Conservation (phyloP, 768 basidiomycete genomes). For the Kwoniella shandongensis region DNA sequence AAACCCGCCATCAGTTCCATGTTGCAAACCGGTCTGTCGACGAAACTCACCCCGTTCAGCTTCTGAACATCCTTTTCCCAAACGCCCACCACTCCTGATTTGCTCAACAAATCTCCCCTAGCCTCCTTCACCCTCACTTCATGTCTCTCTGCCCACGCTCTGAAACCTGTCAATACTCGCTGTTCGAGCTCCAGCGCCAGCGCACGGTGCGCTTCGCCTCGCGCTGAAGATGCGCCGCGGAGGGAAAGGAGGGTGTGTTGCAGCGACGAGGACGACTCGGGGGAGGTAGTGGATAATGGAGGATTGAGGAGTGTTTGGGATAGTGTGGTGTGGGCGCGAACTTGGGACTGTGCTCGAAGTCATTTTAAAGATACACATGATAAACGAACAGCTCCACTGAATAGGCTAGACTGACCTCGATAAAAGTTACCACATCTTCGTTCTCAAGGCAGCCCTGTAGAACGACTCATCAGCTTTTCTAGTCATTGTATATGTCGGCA, state of each 20-base stretch:
- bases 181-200: conserved; percentile 73
- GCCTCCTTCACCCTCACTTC: conserved; percentile 67
- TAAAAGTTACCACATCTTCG: conserved; percentile 76
- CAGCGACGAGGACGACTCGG: conserved; percentile 25
- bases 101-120: conserved; percentile 65
- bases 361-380: no score
- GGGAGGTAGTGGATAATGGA: conserved; percentile 57
- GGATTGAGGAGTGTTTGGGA: conserved; percentile 59
- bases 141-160: conserved; percentile 73
- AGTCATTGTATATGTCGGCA: conserved; percentile 10
- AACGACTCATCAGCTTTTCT: background rate
- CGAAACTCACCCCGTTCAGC: conserved; percentile 28
- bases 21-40: background rate
- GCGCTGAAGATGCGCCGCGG: conserved; percentile 50
- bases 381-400: background rate
- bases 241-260: conserved; percentile 41
- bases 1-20: background rate
- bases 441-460: conserved; percentile 76
- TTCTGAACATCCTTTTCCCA: conserved; percentile 50
- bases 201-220: conserved; percentile 72
- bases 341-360: conserved; percentile 63
- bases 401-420: conserved; percentile 73
- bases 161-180: conserved; percentile 76
- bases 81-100: conserved; percentile 68
- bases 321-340: conserved; percentile 66